Evolutionary conservation across 2,329 filamentous ascomycete species (phyloP).

Genomic region (Epichloe elymi): DNA sequence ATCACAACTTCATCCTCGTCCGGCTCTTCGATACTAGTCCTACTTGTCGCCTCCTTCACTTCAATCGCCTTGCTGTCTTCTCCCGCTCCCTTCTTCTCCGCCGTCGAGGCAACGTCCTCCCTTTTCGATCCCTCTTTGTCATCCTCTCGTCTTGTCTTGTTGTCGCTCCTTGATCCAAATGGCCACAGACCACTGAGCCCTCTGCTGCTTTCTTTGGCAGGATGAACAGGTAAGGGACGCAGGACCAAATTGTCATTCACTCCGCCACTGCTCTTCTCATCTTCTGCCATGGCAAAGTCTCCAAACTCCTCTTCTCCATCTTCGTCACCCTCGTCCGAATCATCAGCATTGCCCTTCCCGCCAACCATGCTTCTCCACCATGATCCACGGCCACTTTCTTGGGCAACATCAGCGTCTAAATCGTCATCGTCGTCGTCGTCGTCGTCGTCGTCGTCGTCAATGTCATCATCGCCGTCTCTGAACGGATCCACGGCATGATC

Average conservation of each 20-base stretch:
- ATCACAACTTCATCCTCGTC: slow-evolving; percentile 39
- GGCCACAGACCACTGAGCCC: slow-evolving; percentile 44
- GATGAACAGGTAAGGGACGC: slow-evolving; percentile 42
- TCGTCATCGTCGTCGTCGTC: slow-evolving; percentile 35
- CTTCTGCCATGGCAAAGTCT: slow-evolving; percentile 54
- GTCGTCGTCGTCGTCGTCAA: slow-evolving; percentile 32
- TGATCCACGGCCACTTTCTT: slow-evolving; percentile 23
- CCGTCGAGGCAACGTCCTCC: slow-evolving; percentile 3
- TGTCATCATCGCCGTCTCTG: slow-evolving; percentile 41
- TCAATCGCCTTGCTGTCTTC: slow-evolving; percentile 33
- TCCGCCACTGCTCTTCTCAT: slow-evolving; percentile 18
- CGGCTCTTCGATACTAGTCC: slow-evolving; percentile 47
- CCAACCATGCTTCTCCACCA: slow-evolving; percentile 35
- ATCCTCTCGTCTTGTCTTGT: slow-evolving; percentile 15
- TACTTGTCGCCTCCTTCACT: slow-evolving; percentile 37
- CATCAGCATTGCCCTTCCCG: slow-evolving; percentile 26
- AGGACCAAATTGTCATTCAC: slow-evolving; percentile 33
- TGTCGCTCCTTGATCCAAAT: slow-evolving; percentile 31
- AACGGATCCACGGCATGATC: slow-evolving; percentile 27
- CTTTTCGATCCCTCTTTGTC: slow-evolving; percentile 16
- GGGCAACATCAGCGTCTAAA: slow-evolving; percentile 33
- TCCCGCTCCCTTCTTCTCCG: slow-evolving; percentile 2
- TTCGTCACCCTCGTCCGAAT: slow-evolving; percentile 39
- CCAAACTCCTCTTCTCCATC: slow-evolving; percentile 55
- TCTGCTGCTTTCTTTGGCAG: slow-evolving; percentile 26